Evolutionary conservation across 1,284 basidiomycete genomes (phyloP).

Genomic region (Fistulina hepatica): DNA sequence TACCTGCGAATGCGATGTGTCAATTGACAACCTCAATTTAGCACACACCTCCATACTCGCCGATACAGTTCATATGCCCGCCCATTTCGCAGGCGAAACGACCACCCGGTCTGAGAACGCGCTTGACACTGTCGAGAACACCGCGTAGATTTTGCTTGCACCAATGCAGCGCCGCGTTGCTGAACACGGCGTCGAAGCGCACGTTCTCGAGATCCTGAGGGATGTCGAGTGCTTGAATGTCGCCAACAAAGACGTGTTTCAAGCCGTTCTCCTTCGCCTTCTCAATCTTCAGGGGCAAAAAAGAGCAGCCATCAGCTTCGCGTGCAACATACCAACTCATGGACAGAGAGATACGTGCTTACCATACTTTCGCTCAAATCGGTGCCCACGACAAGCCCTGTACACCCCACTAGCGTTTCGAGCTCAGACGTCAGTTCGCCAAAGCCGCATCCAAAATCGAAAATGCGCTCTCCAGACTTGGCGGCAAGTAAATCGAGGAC

Average conservation of each 20-base stretch:
- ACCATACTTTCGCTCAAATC: slow-evolving; percentile 72
- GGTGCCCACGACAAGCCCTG: slow-evolving; percentile 53
- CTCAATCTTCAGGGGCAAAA: slow-evolving; percentile 34
- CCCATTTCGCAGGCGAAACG: slow-evolving; percentile 70
- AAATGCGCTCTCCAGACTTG: slow-evolving; percentile 53
- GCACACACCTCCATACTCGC: slow-evolving; percentile 27
- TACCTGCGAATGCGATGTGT: slow-evolving; percentile 42
- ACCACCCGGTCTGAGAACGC: slow-evolving; percentile 56
- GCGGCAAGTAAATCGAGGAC: slow-evolving; percentile 55
- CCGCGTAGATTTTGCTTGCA: slow-evolving; percentile 62
- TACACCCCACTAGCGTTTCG: slow-evolving; percentile 34
- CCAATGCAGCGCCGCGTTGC: slow-evolving; percentile 77
- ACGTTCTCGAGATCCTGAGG: slow-evolving; percentile 19
- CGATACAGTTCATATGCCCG: slow-evolving; percentile 60
- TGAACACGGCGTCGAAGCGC: slow-evolving; percentile 65
- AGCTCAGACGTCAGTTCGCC: slow-evolving; percentile 63
- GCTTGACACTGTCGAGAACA: slow-evolving; percentile 49
- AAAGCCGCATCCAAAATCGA: slow-evolving; percentile 78
- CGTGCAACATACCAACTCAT: background rate
- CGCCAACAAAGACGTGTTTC: slow-evolving; percentile 34
- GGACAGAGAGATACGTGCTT: slow-evolving; percentile 12
- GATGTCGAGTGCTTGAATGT: slow-evolving; percentile 38
- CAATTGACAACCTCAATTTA: no score
- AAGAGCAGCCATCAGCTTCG: background rate
- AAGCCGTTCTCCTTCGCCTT: slow-evolving; percentile 44